phyloP scores from a whole-genome alignment of 2,329 filamentous ascomycete species.

The Pyrenophora teres region DNA sequence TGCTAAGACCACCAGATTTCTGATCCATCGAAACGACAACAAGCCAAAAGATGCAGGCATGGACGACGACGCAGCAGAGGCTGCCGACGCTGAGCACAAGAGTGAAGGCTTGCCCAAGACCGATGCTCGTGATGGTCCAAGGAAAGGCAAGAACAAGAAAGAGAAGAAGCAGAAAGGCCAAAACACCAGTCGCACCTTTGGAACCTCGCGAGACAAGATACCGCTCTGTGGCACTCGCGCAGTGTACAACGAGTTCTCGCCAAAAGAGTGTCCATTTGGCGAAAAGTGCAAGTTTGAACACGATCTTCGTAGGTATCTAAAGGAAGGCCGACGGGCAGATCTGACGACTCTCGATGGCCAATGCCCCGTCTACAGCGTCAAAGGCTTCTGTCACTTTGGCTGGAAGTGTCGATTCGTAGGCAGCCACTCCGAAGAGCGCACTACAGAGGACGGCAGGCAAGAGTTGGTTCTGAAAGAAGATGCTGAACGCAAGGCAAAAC shows the following conservation, averaged over 20 bases:
- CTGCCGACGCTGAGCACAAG: constrained; percentile 53
- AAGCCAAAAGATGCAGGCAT: constrained; percentile 36
- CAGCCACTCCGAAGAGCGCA: constrained; percentile 83
- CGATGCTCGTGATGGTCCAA: constrained; percentile 43
- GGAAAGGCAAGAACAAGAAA: constrained; percentile 58
- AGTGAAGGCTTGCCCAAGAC: constrained; percentile 40
- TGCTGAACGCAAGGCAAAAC: constrained; percentile 52
- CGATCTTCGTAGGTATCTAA: constrained; percentile 82
- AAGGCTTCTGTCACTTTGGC: constrained; percentile 78
- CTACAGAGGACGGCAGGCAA: constrained; percentile 76
- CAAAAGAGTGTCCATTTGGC: constrained; percentile 73
- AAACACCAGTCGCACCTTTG: constrained; percentile 82
- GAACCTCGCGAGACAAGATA: constrained; percentile 75
- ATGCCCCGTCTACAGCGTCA: constrained; percentile 79
- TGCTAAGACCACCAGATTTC: constrained; percentile 39
- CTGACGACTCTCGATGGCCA: constrained; percentile 74
- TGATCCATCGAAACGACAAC: constrained; percentile 37
- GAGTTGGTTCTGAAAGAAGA: constrained; percentile 75
- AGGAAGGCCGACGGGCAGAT: constrained; percentile 79
- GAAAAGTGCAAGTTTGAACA: constrained; percentile 82
- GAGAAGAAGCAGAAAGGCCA: constrained; percentile 73
- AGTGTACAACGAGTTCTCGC: constrained; percentile 78
- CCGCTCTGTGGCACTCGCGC: constrained; percentile 77
- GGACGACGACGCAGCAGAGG: constrained; percentile 64
- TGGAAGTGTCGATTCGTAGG: constrained; percentile 94